Evolutionary conservation across 1,284 basidiomycete genomes (phyloP).

Genomic region (Malassezia japonica): DNA sequence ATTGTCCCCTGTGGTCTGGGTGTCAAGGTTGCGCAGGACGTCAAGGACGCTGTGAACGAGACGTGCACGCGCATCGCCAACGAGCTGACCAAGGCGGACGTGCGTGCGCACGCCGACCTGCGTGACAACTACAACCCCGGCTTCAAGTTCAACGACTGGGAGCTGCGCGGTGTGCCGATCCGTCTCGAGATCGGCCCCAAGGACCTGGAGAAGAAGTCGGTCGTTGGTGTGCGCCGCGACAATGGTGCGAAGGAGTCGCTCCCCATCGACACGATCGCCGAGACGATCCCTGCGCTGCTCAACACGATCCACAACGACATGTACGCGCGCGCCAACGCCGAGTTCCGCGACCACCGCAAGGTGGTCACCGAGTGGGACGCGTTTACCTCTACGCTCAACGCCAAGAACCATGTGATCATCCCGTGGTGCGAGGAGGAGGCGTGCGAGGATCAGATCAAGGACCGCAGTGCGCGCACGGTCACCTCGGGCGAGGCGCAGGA

Average conservation of each 20-base stretch:
- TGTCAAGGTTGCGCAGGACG: constrained; percentile 49
- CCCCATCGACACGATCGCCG: constrained; percentile 17
- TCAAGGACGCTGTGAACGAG: constrained; percentile 64
- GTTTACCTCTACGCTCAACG: constrained; percentile 78
- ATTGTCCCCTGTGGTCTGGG: constrained; percentile 85
- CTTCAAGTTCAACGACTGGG: constrained; percentile 99
- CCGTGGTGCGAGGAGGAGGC: constrained; percentile 92
- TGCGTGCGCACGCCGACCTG: constrained; percentile 81
- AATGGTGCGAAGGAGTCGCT: constrained; percentile 54
- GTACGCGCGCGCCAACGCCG: constrained; percentile 67
- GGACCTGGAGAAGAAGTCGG: constrained; percentile 74
- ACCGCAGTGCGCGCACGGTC: constrained; percentile 62
- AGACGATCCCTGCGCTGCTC: constrained; percentile 54
- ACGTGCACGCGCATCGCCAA: constrained; percentile 58
- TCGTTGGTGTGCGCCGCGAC: constrained; percentile 78
- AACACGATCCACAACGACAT: constrained; percentile 81
- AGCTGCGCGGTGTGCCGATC: constrained; percentile 78
- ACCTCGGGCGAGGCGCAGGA: constrained; percentile 47
- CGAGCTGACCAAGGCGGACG: constrained; percentile 55
- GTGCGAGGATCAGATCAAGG: constrained; percentile 98
- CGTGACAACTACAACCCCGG: constrained; percentile 93
- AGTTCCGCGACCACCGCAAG: constrained; percentile 66
- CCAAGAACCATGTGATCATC: constrained; percentile 76
- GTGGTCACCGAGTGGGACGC: constrained; percentile 76
- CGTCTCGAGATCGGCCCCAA: constrained; percentile 93